These are phyloP conservation scores for Talaromyces sp. DNA, from an alignment of 2,329 filamentous ascomycete species.

Conservation along the genomic window DNA sequence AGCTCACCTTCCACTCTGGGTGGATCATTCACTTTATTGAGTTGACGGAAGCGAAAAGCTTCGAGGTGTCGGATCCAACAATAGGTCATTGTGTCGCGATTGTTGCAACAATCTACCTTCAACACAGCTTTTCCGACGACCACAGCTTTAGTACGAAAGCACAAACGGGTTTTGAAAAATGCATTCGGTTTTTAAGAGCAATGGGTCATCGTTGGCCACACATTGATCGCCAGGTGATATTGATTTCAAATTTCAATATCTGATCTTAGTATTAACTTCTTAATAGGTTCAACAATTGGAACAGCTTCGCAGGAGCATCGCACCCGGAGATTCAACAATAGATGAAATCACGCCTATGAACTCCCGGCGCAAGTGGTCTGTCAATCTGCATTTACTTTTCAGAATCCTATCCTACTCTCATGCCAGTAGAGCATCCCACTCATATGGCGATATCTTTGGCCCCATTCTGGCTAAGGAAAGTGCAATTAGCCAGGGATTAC, in stretches of 20 bases:
- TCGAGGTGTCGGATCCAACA: slow-evolving; percentile 48
- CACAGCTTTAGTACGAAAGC: slow-evolving; percentile 37
- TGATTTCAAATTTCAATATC: background rate
- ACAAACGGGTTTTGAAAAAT: slow-evolving; percentile 43
- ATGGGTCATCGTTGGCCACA: slow-evolving; percentile 44
- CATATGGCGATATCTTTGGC: slow-evolving; percentile 22
- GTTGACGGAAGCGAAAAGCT: slow-evolving; percentile 42
- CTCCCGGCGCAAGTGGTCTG: slow-evolving; percentile 31
- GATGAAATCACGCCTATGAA: background rate
- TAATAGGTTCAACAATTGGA: slow-evolving; percentile 26
- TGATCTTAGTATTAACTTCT: background rate
- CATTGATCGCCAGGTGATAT: slow-evolving; percentile 21
- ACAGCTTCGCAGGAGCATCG: slow-evolving; percentile 39
- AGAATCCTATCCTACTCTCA: slow-evolving; percentile 42
- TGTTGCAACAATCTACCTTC: slow-evolving; percentile 54
- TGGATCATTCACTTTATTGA: slow-evolving; percentile 55
- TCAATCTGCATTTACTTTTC: slow-evolving; percentile 41
- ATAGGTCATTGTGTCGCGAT: slow-evolving; percentile 51
- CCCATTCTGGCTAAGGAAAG: slow-evolving; percentile 19
- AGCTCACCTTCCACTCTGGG: slow-evolving; percentile 49
- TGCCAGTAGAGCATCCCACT: slow-evolving; percentile 29
- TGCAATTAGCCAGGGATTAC: slow-evolving; percentile 7
- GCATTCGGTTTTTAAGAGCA: slow-evolving; percentile 39
- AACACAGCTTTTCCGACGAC: slow-evolving; percentile 52
- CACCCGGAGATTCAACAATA: slow-evolving; percentile 18